Evolutionary conservation across 164 flowering plant species (phyloP).

Genomic region (Tetracentron sinense): DNA sequence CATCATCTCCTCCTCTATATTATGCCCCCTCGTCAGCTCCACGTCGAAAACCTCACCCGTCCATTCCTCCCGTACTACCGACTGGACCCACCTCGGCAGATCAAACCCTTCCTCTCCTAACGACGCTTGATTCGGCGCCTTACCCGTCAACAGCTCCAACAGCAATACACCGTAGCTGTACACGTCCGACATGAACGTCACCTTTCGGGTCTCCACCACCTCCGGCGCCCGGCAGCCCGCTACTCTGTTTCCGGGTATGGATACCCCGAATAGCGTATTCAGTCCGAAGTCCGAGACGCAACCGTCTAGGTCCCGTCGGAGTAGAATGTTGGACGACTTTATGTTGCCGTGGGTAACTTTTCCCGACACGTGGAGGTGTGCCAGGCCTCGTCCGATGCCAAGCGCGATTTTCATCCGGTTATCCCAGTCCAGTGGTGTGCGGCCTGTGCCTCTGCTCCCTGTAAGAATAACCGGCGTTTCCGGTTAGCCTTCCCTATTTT

Average conservation of each 20-base stretch:
- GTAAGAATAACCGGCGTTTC: background rate
- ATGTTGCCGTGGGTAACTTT: constrained; percentile 87
- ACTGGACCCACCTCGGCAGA: constrained; percentile 95
- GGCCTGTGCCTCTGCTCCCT: constrained; percentile 97
- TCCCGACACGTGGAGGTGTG: constrained; percentile 69
- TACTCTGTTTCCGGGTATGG: constrained; percentile 56
- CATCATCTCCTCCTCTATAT: constrained; percentile 95
- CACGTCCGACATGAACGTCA: constrained; percentile 80
- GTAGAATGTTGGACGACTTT: constrained; percentile 84
- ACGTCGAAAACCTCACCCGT: constrained; percentile 96
- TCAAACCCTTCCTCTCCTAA: constrained; percentile 93
- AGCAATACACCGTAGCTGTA: constrained; percentile 89
- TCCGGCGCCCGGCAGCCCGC: constrained; percentile 98
- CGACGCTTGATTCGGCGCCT: constrained; percentile 89
- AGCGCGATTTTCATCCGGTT: constrained; percentile 74
- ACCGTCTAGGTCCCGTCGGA: constrained; percentile 57
- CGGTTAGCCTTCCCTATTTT: background rate
- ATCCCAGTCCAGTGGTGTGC: constrained; percentile 92
- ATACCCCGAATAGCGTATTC: constrained; percentile 55
- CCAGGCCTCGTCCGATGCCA: constrained; percentile 65
- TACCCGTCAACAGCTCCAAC: constrained; percentile 83
- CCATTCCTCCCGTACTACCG: constrained; percentile 97
- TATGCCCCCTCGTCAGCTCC: constrained; percentile 79
- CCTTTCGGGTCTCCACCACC: constrained; percentile 76
- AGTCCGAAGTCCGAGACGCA: constrained; percentile 76